Evolutionary conservation across 2,329 filamentous ascomycete species (phyloP), one percentile per base, ranked within the genome.

Genomic region (Nemania sp.): DNA sequence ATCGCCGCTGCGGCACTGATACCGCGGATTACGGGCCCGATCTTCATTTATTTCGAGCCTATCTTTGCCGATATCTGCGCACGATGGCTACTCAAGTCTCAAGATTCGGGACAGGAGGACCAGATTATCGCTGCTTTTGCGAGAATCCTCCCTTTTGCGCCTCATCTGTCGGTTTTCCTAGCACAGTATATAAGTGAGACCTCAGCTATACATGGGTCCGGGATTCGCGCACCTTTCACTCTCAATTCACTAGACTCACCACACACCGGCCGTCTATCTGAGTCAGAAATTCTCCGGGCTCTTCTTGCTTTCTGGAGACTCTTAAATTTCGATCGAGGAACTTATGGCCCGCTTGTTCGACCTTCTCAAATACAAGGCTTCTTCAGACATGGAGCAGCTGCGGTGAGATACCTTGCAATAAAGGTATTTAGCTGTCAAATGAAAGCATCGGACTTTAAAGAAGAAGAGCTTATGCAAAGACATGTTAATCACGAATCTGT

Each of bases 41-140:
- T 96, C 67, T 91, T 94, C 67, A 77, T 82, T 61, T 81, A 88
- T 66, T 91, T 92, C 71, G 85, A 89, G 68, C 76, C 80, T 57
- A 74, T 92, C 34, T 90, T 94, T 65, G 83, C 90, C 63, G 92
- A 97, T 71, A 78, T 95, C 44, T 90, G 88, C 72, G 88, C 91
- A 57, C 80, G 88, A 76, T 96, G 91, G 91, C 77, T 88, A 39
- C 76, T 78, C 65, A 70, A 75, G 68, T 64, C 75, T 23, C 70
- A 71, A 23, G 71, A 68, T 36, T 66, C 71, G 59, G 62, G 60
- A 49, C 70, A 64, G 62, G 71, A 72, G 63, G 72, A 70, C 64
- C 71, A 64, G 50, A 72, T 87, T 47, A 80, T 93, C 59, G 80
- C 86, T 51, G 87, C 89, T 26, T 89, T 96, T 74, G 88, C 89